Base-by-base conservation (phyloP, 1,284 basidiomycete genomes). In the Ceratobasidium sp. region DNA sequence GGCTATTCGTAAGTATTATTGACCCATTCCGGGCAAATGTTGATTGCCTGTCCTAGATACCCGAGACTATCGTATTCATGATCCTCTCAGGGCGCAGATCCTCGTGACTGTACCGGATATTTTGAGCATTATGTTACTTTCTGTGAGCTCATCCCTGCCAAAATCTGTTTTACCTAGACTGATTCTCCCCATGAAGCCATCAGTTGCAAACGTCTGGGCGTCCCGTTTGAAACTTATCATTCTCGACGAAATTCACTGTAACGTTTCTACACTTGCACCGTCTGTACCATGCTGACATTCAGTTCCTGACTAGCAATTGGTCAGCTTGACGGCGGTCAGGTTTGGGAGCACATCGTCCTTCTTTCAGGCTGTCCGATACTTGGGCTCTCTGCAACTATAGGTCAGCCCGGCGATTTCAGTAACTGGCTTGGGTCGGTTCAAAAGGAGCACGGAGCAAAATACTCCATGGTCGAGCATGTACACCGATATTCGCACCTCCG, bases 401-500 rank as follows among this genome's bases (percentile, higher is more conserved):
- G 91, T 24, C 83, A 86, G 1, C 90, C 91, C 0, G 86, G 90
- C 66, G 82, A 82, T 19, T 92, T 92, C 82, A 91, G 89, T 76
- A 76, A 81, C 2, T 92, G 91, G 91, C 85, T 92, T 1, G 81
- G 83, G 73, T 86, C 87, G 1, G 88, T 92, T 22, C 91, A 92
- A 79, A 78, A 80, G 66, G 84, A 87, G 0, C 89, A 90, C 74
- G 86, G 87, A 0, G 89, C 86, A 79, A 80, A 86, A 33, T 88
- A 92, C 79, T 84, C 82, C 1, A 88, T 89, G 79, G 85, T 93
- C 41, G 81, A 88, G 72, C 89, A 91, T 80, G 87, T 86, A 1
- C 87, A 91, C 79, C 88, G 91, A 3, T 93, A 91, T 79, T 91
- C 90, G 1, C 90, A 91, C 78, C 84, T 93, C 0, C 87, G 91